Evolutionary conservation across 2,329 filamentous ascomycete species (phyloP), one percentile per base, ranked within the genome.

Genomic region (Epichloe hybrida): DNA sequence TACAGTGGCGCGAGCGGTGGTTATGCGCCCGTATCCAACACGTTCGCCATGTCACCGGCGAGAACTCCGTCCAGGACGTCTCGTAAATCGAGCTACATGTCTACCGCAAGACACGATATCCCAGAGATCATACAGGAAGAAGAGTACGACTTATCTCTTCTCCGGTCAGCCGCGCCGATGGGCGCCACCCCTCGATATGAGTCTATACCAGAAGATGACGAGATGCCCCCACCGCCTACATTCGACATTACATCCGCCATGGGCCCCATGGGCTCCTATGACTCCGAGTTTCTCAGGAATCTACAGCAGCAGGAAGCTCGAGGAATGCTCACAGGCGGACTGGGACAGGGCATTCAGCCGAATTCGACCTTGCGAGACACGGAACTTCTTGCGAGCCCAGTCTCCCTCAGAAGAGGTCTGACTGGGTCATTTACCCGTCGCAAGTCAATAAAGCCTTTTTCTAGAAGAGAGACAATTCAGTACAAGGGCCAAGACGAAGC

Each of bases 401-500:
- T 58, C 3, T 56, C 63, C 3, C 54, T 64, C 1, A 65, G 67
- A 51, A 63, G 66, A 12, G 65, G 59, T 37, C 54, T 72, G 37
- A 65, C 69, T 2, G 64, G 68, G 27, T 69, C 71, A 1, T 69
- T 77, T 31, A 69, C 74, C 1, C 62, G 66, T 34, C 61, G 63
- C 17, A 58, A 59, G 20, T 55, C 59, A 4, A 50, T 53, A 23
- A 59, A 50, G 27, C 49, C 46, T 6, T 36, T 65, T 9, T 59
- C 55, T 4, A 66, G 70, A 39, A 57, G 59, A 9, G 63, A 71
- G 47, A 74, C 71, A 0, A 64, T 81, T 50, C 72, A 67, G 50
- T 67, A 71, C 20, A 65, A 76, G 17, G 78, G 72, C 0, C 79
- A 83, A 61, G 70, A 66, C 11, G 77, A 81, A 58, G 80, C 80